Base-by-base conservation (phyloP, 139 green algal genomes). In the Volvox africanus region DNA sequence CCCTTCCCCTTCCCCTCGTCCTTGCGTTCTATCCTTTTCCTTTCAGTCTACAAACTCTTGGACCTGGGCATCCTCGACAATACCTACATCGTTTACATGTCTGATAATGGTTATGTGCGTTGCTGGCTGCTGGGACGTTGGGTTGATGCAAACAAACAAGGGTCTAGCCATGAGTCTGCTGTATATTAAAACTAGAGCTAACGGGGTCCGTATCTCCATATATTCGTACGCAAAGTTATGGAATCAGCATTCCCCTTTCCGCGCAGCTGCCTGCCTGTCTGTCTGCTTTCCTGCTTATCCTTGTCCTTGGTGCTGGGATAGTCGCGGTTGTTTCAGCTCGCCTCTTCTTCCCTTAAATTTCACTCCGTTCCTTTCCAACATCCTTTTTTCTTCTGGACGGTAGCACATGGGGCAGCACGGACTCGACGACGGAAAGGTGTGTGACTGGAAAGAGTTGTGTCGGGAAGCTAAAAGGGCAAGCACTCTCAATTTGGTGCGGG, bases 1-100 rank as follows among this genome's bases (percentile, higher is more conserved):
- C 44, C 44, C 5, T 55, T 9, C 44, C 9, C 44, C 44, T 55
- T 55, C 44, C 44, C 9, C n/a, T n/a, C n/a, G n/a, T n/a, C n/a
- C n/a, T n/a, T n/a, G n/a, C n/a, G n/a, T 55, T 55, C 5, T 14
- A 55, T 55, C 44, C 5, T 55, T 55, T 55, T 55, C 44, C 44
- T 68, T 35, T 21, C 61, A 91, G 86, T 91, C 2, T 2, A 26
- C 28, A 76, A 89, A 44, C 80, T 95, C 61, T 28, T 88, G 24
- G 61, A 55, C 17, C 61, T 82, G 0, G 86, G 80, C 35, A 61
- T 91, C 36, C 91, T 95, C 13, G 55, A 95, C 80, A 93, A 95
- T 86, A 95, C 93, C 26, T 95, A 95, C 79, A 78, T 95, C 80
- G 91, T 95, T 30, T 93, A 84, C 87, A 88, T 87, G 24, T 91